Evolutionary conservation across 352 stramenopile genomes (phyloP), one percentile per base, ranked within the genome.

Genomic region (Phytophthora brassicae): DNA sequence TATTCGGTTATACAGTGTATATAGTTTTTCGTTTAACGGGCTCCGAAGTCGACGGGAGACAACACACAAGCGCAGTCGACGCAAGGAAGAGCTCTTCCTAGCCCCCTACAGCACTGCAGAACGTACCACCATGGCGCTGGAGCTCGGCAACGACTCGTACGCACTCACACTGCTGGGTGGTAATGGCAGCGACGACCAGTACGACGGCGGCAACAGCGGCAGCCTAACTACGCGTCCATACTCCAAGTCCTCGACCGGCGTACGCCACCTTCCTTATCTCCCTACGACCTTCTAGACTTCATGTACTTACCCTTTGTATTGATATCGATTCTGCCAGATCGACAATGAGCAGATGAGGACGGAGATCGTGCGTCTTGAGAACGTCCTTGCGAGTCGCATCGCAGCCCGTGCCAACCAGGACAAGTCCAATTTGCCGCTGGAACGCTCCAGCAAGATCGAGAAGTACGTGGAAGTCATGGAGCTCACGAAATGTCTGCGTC

Each of bases 381-480:
- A 87, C 47, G 74, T 85, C 45, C 59, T 93, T 41, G 77, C 84
- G 46, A 87, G 68, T 41, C 81, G 84, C 45, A 88, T 93, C 43
- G 82, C 82, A 1, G 72, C 79, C 42, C 81, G 82, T 23, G 79
- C 84, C n/a, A 86, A 86, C 64, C 71, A 85, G 55, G 80, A 86
- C 68, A 87, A 83, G 56, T 75, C 75, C 7, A 82, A 84, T 33
- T 75, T 86, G 50, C 74, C 84, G 26, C 70, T 92, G 9, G 84
- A 92, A 72, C 84, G 84, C 41, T 90, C 82, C 44, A 86, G 70
- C 59, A 91, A 91, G 60, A 93, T 93, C 47, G 84, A 94, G 51
- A 94, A 94, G 55, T 94, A 94, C 71, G 81, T 92, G 47, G 84
- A 94, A 59, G 81, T 92, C 20, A 92, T 94, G 84, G 84, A 94